phyloP scores from a whole-genome alignment of 768 basidiomycete species.

The Collybia sordida region DNA sequence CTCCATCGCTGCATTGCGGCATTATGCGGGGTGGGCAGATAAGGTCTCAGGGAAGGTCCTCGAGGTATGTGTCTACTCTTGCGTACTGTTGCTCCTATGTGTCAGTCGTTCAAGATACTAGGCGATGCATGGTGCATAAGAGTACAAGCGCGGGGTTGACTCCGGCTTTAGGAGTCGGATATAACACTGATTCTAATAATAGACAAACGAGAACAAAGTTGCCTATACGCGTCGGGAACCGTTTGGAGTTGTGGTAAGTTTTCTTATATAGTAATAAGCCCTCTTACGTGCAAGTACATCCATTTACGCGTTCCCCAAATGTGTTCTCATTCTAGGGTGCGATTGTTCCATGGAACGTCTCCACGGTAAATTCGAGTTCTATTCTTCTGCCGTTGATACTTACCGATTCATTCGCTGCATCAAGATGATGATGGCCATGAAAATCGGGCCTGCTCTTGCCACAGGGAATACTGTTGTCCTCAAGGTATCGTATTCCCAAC shows the following conservation, averaged over 20 bases:
- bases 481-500: conserved; percentile 25
- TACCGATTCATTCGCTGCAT: background rate
- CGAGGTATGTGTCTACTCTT: conserved; percentile 34
- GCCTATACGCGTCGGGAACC: conserved; percentile 49
- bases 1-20: conserved; percentile 48
- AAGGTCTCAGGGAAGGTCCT: conserved; percentile 64
- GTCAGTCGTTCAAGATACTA: too few relatives aligned
- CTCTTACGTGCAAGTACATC: background rate
- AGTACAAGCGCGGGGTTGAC: too few relatives aligned
- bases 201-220: conserved; percentile 52
- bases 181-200: conserved; percentile 9
- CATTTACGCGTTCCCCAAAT: too few relatives aligned
- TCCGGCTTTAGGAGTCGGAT: background rate
- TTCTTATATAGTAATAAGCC: background rate
- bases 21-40: conserved; percentile 82
- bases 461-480: conserved; percentile 63
- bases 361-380: conserved; percentile 15
- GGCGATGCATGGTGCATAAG: too few relatives aligned
- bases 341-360: conserved; percentile 63
- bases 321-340: conserved; percentile 23
- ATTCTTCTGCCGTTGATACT: background rate
- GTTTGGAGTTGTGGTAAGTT: conserved; percentile 42
- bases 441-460: conserved; percentile 28
- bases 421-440: conserved; percentile 26
- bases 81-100: too few relatives aligned